phyloP scores from a whole-genome alignment of 169 alveolate species.

The Eimeria tenella region DNA sequence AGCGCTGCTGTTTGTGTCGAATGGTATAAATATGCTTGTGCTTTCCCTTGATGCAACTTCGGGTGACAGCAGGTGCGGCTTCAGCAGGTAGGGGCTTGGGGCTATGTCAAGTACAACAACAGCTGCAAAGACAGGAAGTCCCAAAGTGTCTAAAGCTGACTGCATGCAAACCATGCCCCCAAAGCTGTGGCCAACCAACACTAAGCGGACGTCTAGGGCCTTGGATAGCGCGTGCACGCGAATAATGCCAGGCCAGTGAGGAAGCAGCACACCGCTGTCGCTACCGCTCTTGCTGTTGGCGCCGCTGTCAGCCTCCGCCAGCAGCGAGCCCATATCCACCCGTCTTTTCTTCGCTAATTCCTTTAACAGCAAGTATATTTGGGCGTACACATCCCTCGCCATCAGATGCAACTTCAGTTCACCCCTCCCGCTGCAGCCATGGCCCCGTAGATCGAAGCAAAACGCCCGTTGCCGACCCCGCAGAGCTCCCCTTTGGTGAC shows the following conservation, averaged over 20 bases:
- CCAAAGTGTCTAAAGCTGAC: conserved; percentile 2
- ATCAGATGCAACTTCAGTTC: not conserved
- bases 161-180: conserved; percentile 44
- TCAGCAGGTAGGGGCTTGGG: not conserved
- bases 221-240: not conserved
- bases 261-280: not conserved
- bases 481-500: not conserved
- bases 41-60: not conserved
- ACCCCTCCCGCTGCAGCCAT: conserved; percentile 49
- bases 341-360: not conserved
- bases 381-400: conserved; percentile 31
- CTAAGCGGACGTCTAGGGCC: not conserved
- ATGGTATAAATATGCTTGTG: not conserved
- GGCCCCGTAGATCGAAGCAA: conserved; percentile 17
- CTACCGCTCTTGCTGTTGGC: not conserved
- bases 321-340: not conserved
- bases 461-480: not conserved
- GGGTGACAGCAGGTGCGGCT: not conserved
- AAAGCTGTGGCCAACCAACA: conserved; percentile 28
- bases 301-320: not conserved
- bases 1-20: not conserved
- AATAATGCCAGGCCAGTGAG: not conserved
- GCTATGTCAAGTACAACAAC: conserved; percentile 14
- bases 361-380: not conserved
- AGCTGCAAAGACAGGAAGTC: not conserved